Evolutionary conservation across 1,284 basidiomycete species (phyloP).

Genomic region (Cryptococcus neoformans): DNA sequence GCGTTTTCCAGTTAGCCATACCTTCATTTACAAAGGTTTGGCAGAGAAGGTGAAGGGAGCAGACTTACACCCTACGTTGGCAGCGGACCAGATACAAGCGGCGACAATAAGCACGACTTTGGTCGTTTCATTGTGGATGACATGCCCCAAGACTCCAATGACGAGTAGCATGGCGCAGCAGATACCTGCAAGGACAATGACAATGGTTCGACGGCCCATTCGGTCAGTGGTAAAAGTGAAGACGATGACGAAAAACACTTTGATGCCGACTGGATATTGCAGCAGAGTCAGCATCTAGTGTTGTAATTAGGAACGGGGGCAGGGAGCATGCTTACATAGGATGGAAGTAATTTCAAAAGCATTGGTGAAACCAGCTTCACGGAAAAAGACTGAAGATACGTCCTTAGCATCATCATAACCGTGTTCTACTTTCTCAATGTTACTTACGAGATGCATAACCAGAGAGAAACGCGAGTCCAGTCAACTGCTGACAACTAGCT

Average conservation of each 20-base stretch:
- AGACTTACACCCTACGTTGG: constrained; percentile 9
- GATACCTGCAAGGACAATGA: constrained; percentile 5
- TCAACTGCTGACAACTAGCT: constrained; percentile 17
- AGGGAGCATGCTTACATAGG: constrained; percentile 3
- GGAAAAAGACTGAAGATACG: constrained; percentile 16
- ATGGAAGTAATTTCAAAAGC: constrained; percentile 21
- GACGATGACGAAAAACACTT: constrained; percentile 13
- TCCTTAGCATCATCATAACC: not conserved
- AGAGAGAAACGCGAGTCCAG: constrained; percentile 19
- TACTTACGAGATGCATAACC: constrained; percentile 13
- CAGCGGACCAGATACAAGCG: constrained; percentile 16
- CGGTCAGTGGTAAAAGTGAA: constrained; percentile 19
- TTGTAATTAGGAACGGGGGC: not conserved
- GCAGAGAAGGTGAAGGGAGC: not conserved
- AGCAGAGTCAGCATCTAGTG: not conserved
- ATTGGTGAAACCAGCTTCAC: constrained; percentile 18
- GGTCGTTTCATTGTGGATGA: constrained; percentile 8
- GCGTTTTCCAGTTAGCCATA: not conserved
- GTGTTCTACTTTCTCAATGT: not conserved
- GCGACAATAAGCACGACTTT: constrained; percentile 16
- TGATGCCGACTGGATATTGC: constrained; percentile 12
- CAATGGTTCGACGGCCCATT: constrained; percentile 19
- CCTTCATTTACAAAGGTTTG: not conserved
- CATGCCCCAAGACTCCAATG: constrained; percentile 19
- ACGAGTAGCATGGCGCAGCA: constrained; percentile 16